Evolutionary conservation across 2,329 filamentous ascomycete genomes (phyloP), one percentile per base, ranked within the genome.

Genomic region (Trichoderma atrobrunneum): DNA sequence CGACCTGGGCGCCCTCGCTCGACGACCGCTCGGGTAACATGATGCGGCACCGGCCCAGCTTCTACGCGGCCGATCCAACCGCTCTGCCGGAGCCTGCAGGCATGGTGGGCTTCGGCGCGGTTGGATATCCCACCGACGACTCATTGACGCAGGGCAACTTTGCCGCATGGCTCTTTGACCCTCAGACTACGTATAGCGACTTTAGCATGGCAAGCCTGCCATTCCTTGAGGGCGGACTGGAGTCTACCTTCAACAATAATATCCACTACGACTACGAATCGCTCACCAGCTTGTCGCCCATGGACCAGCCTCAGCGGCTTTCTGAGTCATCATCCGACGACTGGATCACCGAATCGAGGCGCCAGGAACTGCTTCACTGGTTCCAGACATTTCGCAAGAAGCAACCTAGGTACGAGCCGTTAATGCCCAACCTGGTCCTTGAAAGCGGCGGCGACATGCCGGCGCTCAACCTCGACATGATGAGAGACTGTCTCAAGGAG

Each of bases 401-500:
- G 74, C 82, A 85, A 67, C 82, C 81, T 3, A 82, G 80, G 48
- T 81, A 81, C 43, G 81, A 85, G 36, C 74, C 43, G n/a, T 63
- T 76, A 26, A 78, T 81, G 74, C 71, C 77, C 3, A 80, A 78
- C 32, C 75, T 85, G 2, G 78, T 83, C 7, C 81, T 80, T 7
- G 82, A 84, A 34, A 80, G 79, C 36, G 80, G 78, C 14, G 83
- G 81, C n/a, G 84, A 87, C 74, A 71, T 84, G 7, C 83, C 84
- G 0, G 81, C 79, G 1, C 83, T 97, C 74, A 93, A 89, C 78
- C 81, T 94, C 64, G 90, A 92, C 63, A 95, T 95, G 89, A 91
- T 97, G 87, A 91, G 93, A 77, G 92, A 92, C 16, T 97, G 95
- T 77, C 88, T 95, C 73, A 88, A 89, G n/a, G 93, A 93, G 59